Evolutionary conservation across 495 filamentous ascomycete species (phyloP), one percentile per base, ranked within the genome.

Genomic region (Zalerion maritima): DNA sequence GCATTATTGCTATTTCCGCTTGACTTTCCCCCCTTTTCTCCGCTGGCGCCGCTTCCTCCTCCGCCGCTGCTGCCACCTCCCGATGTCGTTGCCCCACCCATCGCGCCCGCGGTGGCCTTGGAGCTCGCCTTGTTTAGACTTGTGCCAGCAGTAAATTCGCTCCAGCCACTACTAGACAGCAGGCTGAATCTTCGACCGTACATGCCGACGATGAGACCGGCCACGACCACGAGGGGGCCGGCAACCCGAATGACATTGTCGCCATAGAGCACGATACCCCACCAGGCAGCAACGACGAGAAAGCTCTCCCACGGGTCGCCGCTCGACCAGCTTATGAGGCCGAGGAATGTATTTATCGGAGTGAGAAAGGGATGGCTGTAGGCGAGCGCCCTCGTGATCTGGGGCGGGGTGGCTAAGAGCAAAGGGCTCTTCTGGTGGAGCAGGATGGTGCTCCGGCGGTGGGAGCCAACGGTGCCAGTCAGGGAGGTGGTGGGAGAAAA

Each of bases 261-360:
- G 22, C 84, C 84, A 49, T 94, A 96, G 2, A 94, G 58, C 1
- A 81, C 75, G 5, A 77, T 49, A 0, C 70, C 75, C 89, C 89
- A 99, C 45, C 93, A 99, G 3, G 47, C 60, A 2, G 73, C 71
- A 8, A 99, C 62, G 17, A 96, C 48, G 26, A 99, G 59, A 53
- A 99, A 99, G 60, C 83, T 91, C 57, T 94, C 83, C 86, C 86
- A 96, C 2, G 85, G 75, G 41, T 99, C 89, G 17, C 68, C 77
- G 6, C 76, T 85, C 11, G 82, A 89, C 89, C 89, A 99, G 55
- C 80, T 91, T 22, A 96, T 40, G 28, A 99, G 59, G 0, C 86
- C 87, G 10, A 69, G 73, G 7, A 89, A 40, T 39, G 74, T 78
- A 42, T 94, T 94, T 22, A 92, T 60, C 12, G 83, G 82, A 17